phyloP scores from a whole-genome alignment of 306 rosid genomes.

The Rosa chinensis region DNA sequence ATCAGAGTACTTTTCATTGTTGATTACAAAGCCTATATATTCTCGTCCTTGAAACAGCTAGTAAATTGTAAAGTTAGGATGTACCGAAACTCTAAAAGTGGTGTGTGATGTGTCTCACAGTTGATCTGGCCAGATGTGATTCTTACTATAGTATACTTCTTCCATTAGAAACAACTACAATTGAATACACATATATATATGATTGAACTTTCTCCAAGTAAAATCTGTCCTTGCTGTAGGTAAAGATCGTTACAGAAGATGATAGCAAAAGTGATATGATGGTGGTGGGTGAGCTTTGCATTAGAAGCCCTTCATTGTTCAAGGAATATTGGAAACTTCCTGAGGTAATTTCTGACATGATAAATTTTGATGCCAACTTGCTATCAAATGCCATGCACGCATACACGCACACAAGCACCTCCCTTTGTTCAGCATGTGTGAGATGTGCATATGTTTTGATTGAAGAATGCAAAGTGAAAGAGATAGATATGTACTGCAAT shows the following conservation, averaged over 20 bases:
- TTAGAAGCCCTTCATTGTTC: conserved; percentile 78
- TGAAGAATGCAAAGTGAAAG: conserved; percentile 3
- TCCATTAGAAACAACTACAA: conserved; percentile 7
- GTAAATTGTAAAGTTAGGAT: not conserved
- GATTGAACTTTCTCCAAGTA: conserved; percentile 12
- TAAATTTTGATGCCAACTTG: not conserved
- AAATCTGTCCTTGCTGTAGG: conserved; percentile 40
- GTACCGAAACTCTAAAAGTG: not conserved
- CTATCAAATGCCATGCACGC: not conserved
- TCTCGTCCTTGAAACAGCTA: not conserved
- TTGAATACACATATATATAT: not conserved
- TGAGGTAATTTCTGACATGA: conserved; percentile 50
- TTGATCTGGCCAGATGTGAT: conserved; percentile 2
- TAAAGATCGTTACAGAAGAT: conserved; percentile 57
- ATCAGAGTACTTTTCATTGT: not conserved
- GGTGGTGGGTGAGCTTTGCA: conserved; percentile 73
- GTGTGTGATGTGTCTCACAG: not conserved
- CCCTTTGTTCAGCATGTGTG: not conserved
- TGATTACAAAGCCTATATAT: not conserved
- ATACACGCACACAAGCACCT: not conserved
- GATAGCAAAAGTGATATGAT: conserved; percentile 30
- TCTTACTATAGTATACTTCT: not conserved
- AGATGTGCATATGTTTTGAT: not conserved
- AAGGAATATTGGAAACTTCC: conserved; percentile 92
- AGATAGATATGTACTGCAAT: not conserved